Base-by-base conservation (phyloP, 768 basidiomycete species). In the Sporobolomyces roseus region DNA sequence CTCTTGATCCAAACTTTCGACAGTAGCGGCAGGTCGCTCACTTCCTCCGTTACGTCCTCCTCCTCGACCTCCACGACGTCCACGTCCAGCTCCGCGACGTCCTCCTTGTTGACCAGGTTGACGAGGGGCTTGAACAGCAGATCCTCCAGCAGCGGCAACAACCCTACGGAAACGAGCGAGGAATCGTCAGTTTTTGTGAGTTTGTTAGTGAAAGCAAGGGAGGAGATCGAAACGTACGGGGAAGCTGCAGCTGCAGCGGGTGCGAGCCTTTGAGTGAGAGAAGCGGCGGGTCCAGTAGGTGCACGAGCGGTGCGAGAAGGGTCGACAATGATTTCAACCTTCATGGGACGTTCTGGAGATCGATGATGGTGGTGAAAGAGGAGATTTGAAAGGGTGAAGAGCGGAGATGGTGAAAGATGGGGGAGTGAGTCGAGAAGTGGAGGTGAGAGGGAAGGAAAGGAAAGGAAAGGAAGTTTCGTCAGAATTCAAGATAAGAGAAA, bases 321-420 rank as follows among this genome's bases (percentile, higher is more conserved):
- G 81, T 94, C 91, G 78, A 94, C 84, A 51, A 98, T 86, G 73
- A 98, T 91, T 83, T 99, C 94, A 71, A 98, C 93, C 84, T 93
- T 94, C 93, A 98, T 96, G 29, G 91, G 90, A 74, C 90, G 90
- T 84, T 90, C 94, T 98, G 78, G 9, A 17, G 9, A 66, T 54
- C 49, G 38, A 23, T 19, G 50, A 63, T 66, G 48, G 50, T 59
- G 50, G n/a, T 1, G 10, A 12, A 21, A 21, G 51, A 23, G 16
- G 32, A 30, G 43, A n/a, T 38, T 29, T 17, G 45, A 8, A 75
- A 52, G 29, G 13, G 76, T 58, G 48, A 41, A 6, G 55, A 25
- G 54, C 41, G 64, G 21, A 48, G 33, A 30, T 51, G 45, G 27
- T 30, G 50, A 51, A 38, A 23, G 33, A 27, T 21, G 25, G 16